Percentiles rank a stretch among this genome's conserved stretches.
These are phyloP conservation scores for Vachellia pachyceras DNA, from an alignment of 306 rosid species.

Conservation along the genomic window DNA sequence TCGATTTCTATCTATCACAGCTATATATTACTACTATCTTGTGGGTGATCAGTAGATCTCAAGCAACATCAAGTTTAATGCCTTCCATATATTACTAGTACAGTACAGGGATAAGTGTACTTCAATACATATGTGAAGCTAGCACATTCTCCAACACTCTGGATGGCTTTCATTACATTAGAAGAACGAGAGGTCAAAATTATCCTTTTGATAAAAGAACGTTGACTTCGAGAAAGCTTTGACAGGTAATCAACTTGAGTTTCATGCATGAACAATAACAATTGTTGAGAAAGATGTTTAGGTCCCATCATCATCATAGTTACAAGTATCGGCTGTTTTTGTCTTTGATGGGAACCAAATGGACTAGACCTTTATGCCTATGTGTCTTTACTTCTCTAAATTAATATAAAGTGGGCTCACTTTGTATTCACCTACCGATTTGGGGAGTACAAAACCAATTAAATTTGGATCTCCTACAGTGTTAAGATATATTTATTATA, in stretches of 20 bases:
- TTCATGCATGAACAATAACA: neutral
- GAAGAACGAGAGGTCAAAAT: neutral
- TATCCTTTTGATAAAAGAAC: constrained; percentile 3
- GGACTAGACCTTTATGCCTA: too few relatives aligned
- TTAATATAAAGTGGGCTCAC: neutral
- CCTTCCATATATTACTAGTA: neutral
- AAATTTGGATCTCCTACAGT: neutral
- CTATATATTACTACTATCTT: constrained; percentile 1
- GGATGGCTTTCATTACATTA: neutral
- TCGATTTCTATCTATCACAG: constrained; percentile 19
- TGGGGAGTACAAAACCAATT: neutral
- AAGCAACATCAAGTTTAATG: constrained; percentile 16
- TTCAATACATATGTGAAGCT: neutral
- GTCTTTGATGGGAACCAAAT: neutral
- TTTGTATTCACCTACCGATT: neutral
- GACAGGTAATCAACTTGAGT: neutral
- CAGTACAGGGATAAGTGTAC: neutral
- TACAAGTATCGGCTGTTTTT: neutral
- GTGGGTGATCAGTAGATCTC: constrained; percentile 21
- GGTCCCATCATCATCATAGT: neutral
- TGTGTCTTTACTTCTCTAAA: too few relatives aligned
- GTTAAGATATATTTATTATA: neutral
- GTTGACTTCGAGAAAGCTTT: constrained; percentile 13
- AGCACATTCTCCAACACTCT: neutral
- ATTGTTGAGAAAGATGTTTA: neutral